These are phyloP conservation scores for Globisporangium paroecandrum DNA, from an alignment of 352 stramenopile species.

Conservation along the genomic window DNA sequence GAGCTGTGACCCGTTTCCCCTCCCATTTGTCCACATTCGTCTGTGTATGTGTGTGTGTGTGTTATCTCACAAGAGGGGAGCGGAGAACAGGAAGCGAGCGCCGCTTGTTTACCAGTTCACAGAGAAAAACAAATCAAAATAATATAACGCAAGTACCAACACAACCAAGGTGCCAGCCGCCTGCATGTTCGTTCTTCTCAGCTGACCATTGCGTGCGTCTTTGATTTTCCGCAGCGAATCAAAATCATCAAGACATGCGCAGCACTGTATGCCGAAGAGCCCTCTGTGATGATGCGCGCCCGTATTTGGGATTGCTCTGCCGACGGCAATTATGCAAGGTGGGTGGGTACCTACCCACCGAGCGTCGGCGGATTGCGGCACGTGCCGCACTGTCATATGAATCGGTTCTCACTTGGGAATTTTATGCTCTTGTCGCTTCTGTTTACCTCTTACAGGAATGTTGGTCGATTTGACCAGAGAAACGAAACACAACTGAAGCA, in stretches of 20 bases:
- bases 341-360: background rate
- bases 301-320: too few species aligned
- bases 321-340: background rate
- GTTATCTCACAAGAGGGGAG: background rate
- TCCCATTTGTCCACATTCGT: background rate
- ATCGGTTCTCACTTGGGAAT: background rate
- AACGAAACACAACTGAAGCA: background rate
- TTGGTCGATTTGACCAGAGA: background rate
- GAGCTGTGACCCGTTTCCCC: background rate
- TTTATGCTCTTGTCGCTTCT: background rate
- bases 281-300: background rate
- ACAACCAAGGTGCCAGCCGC: background rate
- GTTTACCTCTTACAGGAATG: background rate
- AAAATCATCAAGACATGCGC: background rate
- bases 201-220: background rate
- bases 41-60: background rate
- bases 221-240: background rate
- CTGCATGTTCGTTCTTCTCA: background rate
- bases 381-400: background rate
- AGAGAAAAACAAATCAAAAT: slow-evolving; percentile 1
- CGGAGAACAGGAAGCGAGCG: background rate
- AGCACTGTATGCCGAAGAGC: background rate
- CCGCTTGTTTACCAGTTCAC: background rate
- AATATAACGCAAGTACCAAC: slow-evolving; percentile 3
- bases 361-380: background rate